Percentiles rank a stretch among this genome's conserved stretches.
Conservation (phyloP, 176 grass and related monocot species). For the Ensete glaucum region DNA sequence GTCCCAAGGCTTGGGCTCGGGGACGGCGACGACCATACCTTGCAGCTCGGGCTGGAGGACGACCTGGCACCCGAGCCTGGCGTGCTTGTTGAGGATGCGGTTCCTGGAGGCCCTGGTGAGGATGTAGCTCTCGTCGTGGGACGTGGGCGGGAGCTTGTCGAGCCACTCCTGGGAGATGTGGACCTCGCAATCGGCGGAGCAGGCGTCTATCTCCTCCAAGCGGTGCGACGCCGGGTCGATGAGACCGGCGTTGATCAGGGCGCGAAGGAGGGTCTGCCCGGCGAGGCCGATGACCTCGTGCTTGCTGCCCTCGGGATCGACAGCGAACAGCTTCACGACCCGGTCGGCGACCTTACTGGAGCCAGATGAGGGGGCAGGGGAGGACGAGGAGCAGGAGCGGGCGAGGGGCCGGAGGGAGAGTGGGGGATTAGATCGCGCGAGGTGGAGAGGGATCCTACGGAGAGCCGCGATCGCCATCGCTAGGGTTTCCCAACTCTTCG, state of each 20-base stretch:
- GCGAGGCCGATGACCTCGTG: conserved; percentile 62
- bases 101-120: conserved; percentile 70
- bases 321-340: conserved; percentile 77
- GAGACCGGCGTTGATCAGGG: conserved; percentile 58
- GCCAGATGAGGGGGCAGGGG: neutral
- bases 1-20: conserved; percentile 91
- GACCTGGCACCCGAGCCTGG: conserved; percentile 85
- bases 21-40: conserved; percentile 85
- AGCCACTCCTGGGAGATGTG: conserved; percentile 99
- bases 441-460: conserved; percentile 47
- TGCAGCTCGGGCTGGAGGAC: conserved; percentile 67
- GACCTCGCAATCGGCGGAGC: conserved; percentile 90
- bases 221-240: conserved; percentile 91
- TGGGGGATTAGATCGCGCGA: conserved; percentile 26
- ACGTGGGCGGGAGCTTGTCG: conserved; percentile 65
- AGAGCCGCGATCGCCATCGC: conserved; percentile 76
- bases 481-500: conserved; percentile 8
- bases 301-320: conserved; percentile 58
- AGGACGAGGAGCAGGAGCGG: conserved; percentile 12
- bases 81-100: conserved; percentile 80
- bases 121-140: conserved; percentile 73
- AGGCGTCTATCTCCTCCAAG: conserved; percentile 90
- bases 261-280: conserved; percentile 76
- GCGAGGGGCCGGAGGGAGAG: conserved; percentile 28
- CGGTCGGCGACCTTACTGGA: conserved; percentile 91